These are phyloP conservation scores for Nicotiana knightiana DNA, from an alignment of 257 asterid genomes.

Conservation along the genomic window DNA sequence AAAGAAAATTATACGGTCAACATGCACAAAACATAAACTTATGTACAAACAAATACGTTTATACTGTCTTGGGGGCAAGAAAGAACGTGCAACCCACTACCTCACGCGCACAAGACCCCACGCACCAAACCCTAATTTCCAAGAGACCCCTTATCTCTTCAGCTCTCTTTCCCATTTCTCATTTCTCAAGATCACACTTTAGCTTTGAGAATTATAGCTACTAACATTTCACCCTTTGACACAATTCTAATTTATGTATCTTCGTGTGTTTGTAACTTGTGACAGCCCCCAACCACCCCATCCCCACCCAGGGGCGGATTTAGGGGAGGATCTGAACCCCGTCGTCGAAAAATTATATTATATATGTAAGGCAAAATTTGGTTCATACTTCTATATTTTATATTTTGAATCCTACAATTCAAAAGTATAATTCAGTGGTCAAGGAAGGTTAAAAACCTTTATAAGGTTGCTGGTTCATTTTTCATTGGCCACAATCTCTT, in stretches of 20 bases:
- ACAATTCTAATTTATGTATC: not conserved
- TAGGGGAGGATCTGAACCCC: no score
- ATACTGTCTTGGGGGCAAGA: not conserved
- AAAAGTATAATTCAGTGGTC: no score
- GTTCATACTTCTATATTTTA: no score
- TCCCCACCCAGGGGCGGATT: not conserved
- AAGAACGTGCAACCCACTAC: constrained; percentile 38
- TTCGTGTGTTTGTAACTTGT: not conserved
- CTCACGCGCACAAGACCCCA: constrained; percentile 26
- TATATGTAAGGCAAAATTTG: no score
- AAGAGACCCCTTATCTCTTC: constrained; percentile 6
- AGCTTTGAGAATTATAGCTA: not conserved
- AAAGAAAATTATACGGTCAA: no score
- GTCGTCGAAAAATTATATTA: rapidly evolving
- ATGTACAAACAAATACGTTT: not conserved
- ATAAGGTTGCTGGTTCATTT: no score
- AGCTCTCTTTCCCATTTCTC: constrained; percentile 15
- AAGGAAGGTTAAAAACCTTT: no score
- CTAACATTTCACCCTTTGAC: not conserved
- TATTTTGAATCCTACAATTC: rapidly evolving
- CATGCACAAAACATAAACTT: no score
- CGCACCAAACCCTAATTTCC: constrained; percentile 44
- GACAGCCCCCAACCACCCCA: not conserved
- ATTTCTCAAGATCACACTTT: constrained; percentile 21
- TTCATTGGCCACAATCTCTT: no score